phyloP scores from a whole-genome alignment of 179 eudicot species.

The Silene noctiflora region DNA sequence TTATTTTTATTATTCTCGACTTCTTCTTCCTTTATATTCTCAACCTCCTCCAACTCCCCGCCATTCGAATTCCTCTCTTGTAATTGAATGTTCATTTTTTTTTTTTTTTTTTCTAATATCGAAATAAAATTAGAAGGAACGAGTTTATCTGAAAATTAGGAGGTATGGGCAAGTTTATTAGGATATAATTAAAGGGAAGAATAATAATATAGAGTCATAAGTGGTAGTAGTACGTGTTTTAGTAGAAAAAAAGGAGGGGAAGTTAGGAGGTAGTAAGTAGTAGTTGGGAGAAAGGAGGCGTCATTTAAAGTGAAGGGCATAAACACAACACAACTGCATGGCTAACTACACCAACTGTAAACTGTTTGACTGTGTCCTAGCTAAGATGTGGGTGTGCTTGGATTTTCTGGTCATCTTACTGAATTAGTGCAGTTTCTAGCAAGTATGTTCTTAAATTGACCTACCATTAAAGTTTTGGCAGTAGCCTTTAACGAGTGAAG shows the following conservation, averaged over 20 bases:
- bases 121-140: background rate
- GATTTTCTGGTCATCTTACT: background rate
- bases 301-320: slow-evolving; percentile 20
- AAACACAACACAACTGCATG: slow-evolving; percentile 18
- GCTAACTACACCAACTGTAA: background rate
- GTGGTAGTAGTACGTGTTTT: background rate
- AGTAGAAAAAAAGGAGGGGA: background rate
- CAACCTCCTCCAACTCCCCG: background rate
- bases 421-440: background rate
- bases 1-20: background rate
- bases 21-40: background rate
- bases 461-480: too few species aligned
- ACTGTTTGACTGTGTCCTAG: slow-evolving; percentile 11
- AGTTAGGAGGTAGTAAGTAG: slow-evolving; percentile 32
- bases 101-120: background rate
- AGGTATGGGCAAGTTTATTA: too few species aligned
- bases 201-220: background rate
- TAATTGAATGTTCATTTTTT: slow-evolving; percentile 34
- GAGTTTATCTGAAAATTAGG: background rate
- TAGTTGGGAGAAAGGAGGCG: slow-evolving; percentile 28
- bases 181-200: too few species aligned
- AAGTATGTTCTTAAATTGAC: background rate
- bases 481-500: too few species aligned
- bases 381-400: background rate
- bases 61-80: slow-evolving; percentile 20